Evolutionary conservation across 1,284 basidiomycete species (phyloP), one percentile per base, ranked within the genome.

Genomic region (Cryptococcus sp.): DNA sequence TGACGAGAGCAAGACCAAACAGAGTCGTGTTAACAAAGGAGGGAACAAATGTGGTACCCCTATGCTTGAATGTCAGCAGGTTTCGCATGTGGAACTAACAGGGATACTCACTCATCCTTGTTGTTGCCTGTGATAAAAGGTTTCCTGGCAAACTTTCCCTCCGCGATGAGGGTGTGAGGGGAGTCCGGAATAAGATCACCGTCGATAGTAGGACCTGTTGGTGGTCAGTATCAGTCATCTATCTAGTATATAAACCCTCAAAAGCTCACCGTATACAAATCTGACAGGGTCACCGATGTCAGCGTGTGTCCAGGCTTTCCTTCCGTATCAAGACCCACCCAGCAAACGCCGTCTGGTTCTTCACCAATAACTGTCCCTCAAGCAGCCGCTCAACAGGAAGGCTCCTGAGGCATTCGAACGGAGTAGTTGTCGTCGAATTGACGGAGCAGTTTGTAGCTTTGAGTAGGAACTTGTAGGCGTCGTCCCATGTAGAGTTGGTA

Each of bases 61-160:
- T 71, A 55, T 11, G 21, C 45, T 9, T 18, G 3, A 18, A 33
- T 20, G 12, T 53, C 21, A 46, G 35, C 4, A 24, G 8, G 23
- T 33, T 1, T 39, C 40, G 23, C n/a, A 3, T 16, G 16, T n/a
- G n/a, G 5, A 15, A 36, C 4, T 21, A 18, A 16, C 43, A 39
- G 8, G 4, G 1, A 54, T n/a, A 28, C 70, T 54, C 56, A 72
- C 69, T 77, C 75, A 54, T 77, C 75, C 28, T 66, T 62, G 57
- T 57, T 60, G 59, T 72, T 72, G 16, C 78, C 75, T 13, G 68
- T 66, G 51, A 79, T 73, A 56, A 75, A 77, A 0, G 78, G 77
- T 12, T 73, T 68, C 33, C 68, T 65, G 0, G 67, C 65, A 52
- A 76, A 72, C 37, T 62, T 48, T 20, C 72, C 73, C 44, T 65